Conservation (phyloP, 2,329 filamentous ascomycete genomes). For the Ambrosiella cleistominuta region DNA sequence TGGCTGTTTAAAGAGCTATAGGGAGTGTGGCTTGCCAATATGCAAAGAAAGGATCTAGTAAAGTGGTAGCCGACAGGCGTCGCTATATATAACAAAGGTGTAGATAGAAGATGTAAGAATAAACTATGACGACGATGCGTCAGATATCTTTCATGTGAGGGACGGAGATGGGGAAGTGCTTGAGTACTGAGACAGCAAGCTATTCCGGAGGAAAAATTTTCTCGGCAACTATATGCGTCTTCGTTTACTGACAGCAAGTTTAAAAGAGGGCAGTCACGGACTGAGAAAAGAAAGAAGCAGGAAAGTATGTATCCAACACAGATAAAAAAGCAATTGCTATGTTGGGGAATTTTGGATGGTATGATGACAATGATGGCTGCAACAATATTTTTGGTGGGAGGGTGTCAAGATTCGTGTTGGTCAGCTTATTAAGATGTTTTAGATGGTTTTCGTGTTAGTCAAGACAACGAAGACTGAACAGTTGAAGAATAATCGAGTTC, state of each 20-base stretch:
- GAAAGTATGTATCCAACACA: neutral
- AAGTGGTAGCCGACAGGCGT: no score
- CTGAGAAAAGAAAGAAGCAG: neutral
- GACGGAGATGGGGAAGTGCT: neutral
- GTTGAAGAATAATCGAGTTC: no score
- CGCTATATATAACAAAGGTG: neutral
- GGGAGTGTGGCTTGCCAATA: neutral
- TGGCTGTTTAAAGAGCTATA: neutral
- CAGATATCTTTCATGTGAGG: neutral
- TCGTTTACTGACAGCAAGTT: neutral
- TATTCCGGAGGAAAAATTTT: neutral
- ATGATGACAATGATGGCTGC: neutral
- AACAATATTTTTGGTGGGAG: neutral
- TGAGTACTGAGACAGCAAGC: neutral
- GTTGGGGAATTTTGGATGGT: neutral
- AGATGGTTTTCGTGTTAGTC: no score
- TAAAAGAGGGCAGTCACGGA: neutral
- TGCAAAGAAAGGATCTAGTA: no score
- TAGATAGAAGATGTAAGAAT: neutral
- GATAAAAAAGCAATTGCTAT: neutral
- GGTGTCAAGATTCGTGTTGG: no score
- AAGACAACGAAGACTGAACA: no score
- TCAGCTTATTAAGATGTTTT: no score
- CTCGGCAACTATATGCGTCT: neutral
- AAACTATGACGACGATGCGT: neutral